Conservation (phyloP, 352 stramenopile species). For the Phytopythium boreale region DNA sequence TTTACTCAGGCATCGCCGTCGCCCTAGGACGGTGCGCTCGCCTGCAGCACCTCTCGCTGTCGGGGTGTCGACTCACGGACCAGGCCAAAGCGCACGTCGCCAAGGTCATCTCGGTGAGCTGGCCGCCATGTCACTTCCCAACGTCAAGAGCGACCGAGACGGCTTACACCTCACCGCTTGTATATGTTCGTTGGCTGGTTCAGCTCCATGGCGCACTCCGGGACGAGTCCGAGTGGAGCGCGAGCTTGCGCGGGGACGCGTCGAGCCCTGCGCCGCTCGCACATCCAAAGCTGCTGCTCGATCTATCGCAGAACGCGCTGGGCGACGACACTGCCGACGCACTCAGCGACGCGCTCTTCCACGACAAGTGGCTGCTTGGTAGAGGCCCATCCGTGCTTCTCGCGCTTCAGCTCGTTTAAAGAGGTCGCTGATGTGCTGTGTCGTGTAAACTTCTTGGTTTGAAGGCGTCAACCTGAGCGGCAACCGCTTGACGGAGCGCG, state of each 20-base stretch:
- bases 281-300: constrained; percentile 31
- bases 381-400: background rate
- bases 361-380: constrained; percentile 70
- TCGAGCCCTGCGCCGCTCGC: constrained; percentile 7
- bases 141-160: too few relatives aligned
- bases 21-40: constrained; percentile 35
- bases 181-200: background rate
- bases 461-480: constrained; percentile 43
- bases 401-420: background rate
- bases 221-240: constrained; percentile 55
- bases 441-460: background rate
- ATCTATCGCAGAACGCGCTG: constrained; percentile 46
- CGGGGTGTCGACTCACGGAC: constrained; percentile 42
- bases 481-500: constrained; percentile 34
- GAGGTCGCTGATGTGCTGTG: background rate
- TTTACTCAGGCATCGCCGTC: constrained; percentile 28
- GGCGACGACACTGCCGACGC: constrained; percentile 33
- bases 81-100: constrained; percentile 44
- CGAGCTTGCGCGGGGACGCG: constrained; percentile 40
- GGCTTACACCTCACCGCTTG: background rate
- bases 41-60: constrained; percentile 41
- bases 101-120: constrained; percentile 55
- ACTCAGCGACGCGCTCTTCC: constrained; percentile 49
- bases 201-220: constrained; percentile 52
- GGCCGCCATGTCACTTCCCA: background rate